phyloP scores from a whole-genome alignment of 2,329 filamentous ascomycete genomes.

The Didymella segeticola region DNA sequence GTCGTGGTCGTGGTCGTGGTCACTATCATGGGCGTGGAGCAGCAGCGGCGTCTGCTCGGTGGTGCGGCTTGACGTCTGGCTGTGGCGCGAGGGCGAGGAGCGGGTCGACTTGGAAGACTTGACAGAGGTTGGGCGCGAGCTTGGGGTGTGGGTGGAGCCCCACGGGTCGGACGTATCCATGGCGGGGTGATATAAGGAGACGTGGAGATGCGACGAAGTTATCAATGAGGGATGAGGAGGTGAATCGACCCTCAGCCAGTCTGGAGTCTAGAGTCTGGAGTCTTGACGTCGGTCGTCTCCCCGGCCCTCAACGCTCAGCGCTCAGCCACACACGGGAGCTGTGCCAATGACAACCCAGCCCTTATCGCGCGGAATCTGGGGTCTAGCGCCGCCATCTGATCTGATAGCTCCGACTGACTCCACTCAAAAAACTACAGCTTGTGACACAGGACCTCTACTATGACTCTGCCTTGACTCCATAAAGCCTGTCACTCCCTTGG shows the following conservation, averaged over 20 bases:
- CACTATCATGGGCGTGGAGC: constrained; percentile 32
- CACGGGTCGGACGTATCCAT: constrained; percentile 47
- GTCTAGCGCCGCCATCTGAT: background rate
- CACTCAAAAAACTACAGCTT: constrained; percentile 22
- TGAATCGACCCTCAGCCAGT: too few species aligned
- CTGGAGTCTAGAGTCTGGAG: too few species aligned
- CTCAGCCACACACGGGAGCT: background rate
- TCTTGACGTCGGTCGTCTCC: constrained; percentile 6
- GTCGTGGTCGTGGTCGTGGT: constrained; percentile 31
- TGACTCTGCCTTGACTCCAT: constrained; percentile 28
- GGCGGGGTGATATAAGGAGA: background rate
- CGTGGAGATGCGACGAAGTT: background rate
- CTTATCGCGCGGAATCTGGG: constrained; percentile 1
- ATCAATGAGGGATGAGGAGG: too few species aligned
- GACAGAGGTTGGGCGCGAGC: constrained; percentile 47
- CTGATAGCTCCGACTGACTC: constrained; percentile 20
- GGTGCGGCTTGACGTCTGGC: constrained; percentile 40
- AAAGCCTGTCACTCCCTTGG: constrained; percentile 1
- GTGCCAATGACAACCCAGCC: constrained; percentile 1
- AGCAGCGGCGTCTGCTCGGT: constrained; percentile 53
- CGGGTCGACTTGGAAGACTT: constrained; percentile 46
- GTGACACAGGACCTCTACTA: constrained; percentile 10
- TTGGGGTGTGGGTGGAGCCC: constrained; percentile 46
- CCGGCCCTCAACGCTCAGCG: background rate
- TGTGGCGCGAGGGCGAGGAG: constrained; percentile 42